Conservation (phyloP, 2,329 filamentous ascomycete species). For the Ophiostoma sp. region DNA sequence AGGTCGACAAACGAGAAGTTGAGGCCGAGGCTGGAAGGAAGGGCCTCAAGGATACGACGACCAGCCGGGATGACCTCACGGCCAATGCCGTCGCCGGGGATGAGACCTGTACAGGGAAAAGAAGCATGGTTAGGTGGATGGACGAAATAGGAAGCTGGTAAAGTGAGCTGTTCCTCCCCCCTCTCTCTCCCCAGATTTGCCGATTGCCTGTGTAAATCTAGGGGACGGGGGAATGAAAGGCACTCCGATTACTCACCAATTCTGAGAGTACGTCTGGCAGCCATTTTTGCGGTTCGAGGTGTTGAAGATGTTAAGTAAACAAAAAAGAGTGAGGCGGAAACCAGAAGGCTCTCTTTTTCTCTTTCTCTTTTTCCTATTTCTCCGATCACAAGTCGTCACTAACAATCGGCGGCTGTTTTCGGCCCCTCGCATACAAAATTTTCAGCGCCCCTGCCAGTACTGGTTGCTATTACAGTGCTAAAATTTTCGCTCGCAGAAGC, state of each 20-base stretch:
- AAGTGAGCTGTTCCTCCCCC: background rate
- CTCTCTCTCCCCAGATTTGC: background rate
- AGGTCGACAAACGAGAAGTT: slow-evolving; percentile 94
- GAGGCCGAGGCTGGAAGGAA: slow-evolving; percentile 82
- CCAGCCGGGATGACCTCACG: slow-evolving; percentile 96
- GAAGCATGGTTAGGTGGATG: slow-evolving; percentile 10
- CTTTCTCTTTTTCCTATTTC: background rate
- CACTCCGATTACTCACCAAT: slow-evolving; percentile 50
- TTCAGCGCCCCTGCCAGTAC: slow-evolving; percentile 13
- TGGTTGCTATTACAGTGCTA: background rate
- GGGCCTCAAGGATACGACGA: slow-evolving; percentile 83
- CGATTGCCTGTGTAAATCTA: background rate
- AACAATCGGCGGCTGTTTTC: slow-evolving; percentile 18
- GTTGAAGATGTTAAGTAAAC: slow-evolving; percentile 8
- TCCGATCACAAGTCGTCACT: background rate
- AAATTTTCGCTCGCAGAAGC: background rate
- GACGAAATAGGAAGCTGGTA: slow-evolving; percentile 4
- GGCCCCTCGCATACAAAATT: slow-evolving; percentile 18
- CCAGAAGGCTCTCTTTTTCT: slow-evolving; percentile 3
- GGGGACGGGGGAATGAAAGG: background rate
- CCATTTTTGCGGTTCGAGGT: slow-evolving; percentile 47
- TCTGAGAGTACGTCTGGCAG: slow-evolving; percentile 54
- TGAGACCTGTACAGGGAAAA: slow-evolving; percentile 62
- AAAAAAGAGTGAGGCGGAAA: background rate
- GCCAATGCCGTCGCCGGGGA: slow-evolving; percentile 96